Evolutionary conservation across 495 filamentous ascomycete genomes (phyloP).

Genomic region (Tuber umbilicatum): DNA sequence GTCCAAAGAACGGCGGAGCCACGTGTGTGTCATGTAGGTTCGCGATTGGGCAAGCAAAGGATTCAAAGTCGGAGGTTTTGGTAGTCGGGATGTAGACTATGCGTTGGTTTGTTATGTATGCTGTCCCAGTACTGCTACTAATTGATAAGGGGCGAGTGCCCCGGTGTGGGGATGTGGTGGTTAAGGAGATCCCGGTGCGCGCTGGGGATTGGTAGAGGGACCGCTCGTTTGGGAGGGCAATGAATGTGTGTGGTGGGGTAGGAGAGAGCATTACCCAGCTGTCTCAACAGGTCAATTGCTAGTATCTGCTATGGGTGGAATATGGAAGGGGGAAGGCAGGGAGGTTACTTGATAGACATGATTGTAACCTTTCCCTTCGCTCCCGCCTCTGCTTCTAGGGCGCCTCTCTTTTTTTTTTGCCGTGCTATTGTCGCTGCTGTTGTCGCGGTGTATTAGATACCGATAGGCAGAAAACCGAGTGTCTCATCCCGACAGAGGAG

Average conservation of each 20-base stretch:
- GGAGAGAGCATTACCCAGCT: constrained; percentile 78
- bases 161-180: constrained; percentile 55
- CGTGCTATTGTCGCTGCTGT: not conserved
- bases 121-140: constrained; percentile 55
- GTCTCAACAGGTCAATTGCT: constrained; percentile 23
- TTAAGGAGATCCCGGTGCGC: constrained; percentile 59
- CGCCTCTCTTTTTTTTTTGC: not conserved
- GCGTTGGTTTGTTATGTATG: constrained; percentile 85
- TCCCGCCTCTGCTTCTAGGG: not conserved
- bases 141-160: constrained; percentile 54
- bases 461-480: not conserved
- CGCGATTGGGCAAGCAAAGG: constrained; percentile 81
- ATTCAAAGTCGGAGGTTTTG: constrained; percentile 63
- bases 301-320: not conserved
- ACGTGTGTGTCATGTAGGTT: constrained; percentile 85
- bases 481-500: not conserved
- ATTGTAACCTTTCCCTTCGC: not conserved
- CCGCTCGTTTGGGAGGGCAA: constrained; percentile 63
- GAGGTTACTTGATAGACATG: constrained; percentile 48
- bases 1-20: constrained; percentile 87
- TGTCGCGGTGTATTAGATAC: not conserved
- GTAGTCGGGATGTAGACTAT: constrained; percentile 80
- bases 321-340: not conserved
- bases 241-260: constrained; percentile 51
- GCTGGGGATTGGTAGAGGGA: constrained; percentile 64